These are phyloP conservation scores for Asterophora parasitica DNA, from an alignment of 768 basidiomycete genomes.

Conservation along the genomic window DNA sequence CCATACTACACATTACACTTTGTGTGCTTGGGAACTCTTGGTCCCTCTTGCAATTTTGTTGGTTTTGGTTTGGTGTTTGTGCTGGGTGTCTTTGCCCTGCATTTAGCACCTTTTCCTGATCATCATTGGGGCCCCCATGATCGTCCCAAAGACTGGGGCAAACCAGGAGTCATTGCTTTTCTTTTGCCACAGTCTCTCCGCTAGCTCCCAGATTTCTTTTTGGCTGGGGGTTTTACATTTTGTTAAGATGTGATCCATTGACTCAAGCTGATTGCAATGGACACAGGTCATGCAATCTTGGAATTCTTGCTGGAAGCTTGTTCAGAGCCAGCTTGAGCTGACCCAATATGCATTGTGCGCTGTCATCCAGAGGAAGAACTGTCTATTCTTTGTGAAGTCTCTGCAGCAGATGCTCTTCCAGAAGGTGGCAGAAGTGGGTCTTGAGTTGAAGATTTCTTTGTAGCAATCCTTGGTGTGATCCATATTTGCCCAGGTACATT, in stretches of 20 bases:
- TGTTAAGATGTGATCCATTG: constrained; percentile 2
- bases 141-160: no score
- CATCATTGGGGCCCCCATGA: no score
- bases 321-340: neutral
- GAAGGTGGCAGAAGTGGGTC: neutral
- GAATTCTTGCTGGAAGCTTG: neutral
- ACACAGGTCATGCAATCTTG: neutral
- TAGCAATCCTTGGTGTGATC: no score
- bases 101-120: no score
- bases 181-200: neutral
- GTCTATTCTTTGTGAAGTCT: neutral
- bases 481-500: neutral
- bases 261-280: neutral
- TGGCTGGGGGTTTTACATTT: neutral
- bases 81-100: no score
- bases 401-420: neutral
- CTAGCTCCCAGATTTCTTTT: neutral
- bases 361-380: constrained; percentile 5
- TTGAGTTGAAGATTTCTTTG: neutral
- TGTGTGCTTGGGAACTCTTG: no score
- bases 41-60: no score
- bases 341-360: constrained; percentile 3
- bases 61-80: no score
- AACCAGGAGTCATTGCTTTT: no score
- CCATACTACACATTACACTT: no score